Evolutionary conservation across 2,329 filamentous ascomycete genomes (phyloP), one percentile per base, ranked within the genome.

Genomic region (Cucurbitaria berberidis): DNA sequence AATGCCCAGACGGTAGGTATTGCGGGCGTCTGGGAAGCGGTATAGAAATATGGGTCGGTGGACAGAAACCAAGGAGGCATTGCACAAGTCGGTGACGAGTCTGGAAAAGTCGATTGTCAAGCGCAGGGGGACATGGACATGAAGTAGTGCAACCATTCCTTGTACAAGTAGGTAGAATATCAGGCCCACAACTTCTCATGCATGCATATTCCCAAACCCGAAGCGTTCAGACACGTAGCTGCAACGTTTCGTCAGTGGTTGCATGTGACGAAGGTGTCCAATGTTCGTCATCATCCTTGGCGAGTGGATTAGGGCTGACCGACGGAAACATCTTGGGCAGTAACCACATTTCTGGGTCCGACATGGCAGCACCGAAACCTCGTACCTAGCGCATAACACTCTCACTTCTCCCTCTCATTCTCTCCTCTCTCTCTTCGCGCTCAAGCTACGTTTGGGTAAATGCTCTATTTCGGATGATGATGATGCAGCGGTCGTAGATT

Each of bases 341-440:
- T 54, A 57, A 58, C 62, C 48, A 59, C 52, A 51, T 62, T 48
- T 60, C 53, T 51, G 59, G 45, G 53, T 46, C 50, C 44, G 58
- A 55, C 56, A 55, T 56, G 47, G 50, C 39, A 18, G 36, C 41
- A 36, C 35, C 53, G 46, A 45, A 44, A 36, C 43, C 45, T 53
- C 35, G 40, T 51, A 57, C 40, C 57, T 53, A 50, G 48, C 53
- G 26, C 51, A 29, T n/a, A n/a, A n/a, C n/a, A n/a, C n/a, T n/a
- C n/a, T n/a, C n/a, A n/a, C n/a, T n/a, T n/a, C n/a, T n/a, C n/a
- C n/a, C n/a, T n/a, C n/a, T n/a, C n/a, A n/a, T n/a, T n/a, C n/a
- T n/a, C n/a, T n/a, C n/a, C 11, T 19, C 27, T 45, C 41, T 22
- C 44, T 51, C 22, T 48, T 29, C 40, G 39, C 44, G 44, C 48